Evolutionary conservation across 1,139 yeast genomes (phyloP).

Genomic region (Lodderomyces metapsilosis): DNA sequence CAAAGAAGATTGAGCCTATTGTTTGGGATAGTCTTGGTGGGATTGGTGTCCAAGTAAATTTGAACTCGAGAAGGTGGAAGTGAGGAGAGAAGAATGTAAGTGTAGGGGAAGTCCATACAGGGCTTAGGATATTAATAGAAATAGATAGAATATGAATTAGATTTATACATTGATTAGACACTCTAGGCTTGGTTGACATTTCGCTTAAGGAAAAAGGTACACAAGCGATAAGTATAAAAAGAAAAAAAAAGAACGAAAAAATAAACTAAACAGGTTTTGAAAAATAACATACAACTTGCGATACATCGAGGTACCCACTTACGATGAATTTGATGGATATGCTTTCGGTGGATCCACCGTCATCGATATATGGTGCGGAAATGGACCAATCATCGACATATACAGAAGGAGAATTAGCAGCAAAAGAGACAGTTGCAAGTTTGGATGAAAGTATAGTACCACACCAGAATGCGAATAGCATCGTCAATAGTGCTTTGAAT

Average conservation of each 20-base stretch:
- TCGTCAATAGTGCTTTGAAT: not conserved
- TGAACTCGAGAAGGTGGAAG: conserved; percentile 27
- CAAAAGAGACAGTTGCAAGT: not conserved
- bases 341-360: conserved; percentile 24
- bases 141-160: not conserved
- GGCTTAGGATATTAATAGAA: not conserved
- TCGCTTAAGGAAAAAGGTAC: no score
- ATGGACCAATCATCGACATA: not conserved
- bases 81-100: not conserved
- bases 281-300: no score
- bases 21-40: conserved; percentile 69
- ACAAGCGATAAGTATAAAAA: not conserved
- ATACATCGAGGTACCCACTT: not conserved
- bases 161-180: no score
- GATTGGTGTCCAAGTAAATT: conserved; percentile 41
- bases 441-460: not conserved
- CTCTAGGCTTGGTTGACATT: no score
- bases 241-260: not conserved
- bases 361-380: conserved; percentile 12
- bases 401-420: not conserved
- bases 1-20: conserved; percentile 54
- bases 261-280: no score
- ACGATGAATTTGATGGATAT: conserved; percentile 41
- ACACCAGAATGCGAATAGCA: conserved; percentile 1
- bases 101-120: not conserved